phyloP scores from a whole-genome alignment of 257 asterid species.

The Capsicum baccatum region DNA sequence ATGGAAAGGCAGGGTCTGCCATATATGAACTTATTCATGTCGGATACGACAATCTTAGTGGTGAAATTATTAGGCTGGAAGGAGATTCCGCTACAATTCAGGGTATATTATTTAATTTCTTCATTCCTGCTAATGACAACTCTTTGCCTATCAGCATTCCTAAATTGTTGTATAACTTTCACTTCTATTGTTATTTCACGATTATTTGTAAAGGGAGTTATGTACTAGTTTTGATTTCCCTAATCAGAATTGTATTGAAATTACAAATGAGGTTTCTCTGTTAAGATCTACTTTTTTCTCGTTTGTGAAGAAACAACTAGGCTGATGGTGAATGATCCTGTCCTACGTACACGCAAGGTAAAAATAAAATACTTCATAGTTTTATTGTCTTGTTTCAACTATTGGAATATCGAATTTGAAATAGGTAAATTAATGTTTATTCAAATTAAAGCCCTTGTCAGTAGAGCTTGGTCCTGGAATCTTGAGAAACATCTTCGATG shows the following conservation, averaged over 20 bases:
- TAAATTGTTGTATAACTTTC: not conserved
- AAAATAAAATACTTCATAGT: not conserved
- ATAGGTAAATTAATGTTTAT: not conserved
- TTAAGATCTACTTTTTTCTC: too few species aligned
- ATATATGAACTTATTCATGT: conserved; percentile 98
- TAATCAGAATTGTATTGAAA: not conserved
- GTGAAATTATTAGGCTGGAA: conserved; percentile 93
- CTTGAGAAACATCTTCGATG: conserved; percentile 91
- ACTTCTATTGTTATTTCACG: not conserved
- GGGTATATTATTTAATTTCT: conserved; percentile 46
- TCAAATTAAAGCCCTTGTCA: conserved; percentile 72
- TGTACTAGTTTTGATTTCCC: conserved; percentile 6
- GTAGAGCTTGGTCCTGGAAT: conserved; percentile 97
- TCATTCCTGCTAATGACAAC: not conserved
- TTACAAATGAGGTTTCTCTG: too few species aligned
- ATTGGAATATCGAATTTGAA: not conserved
- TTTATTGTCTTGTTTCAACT: not conserved
- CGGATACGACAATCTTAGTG: conserved; percentile 93
- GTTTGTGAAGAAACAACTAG: too few species aligned
- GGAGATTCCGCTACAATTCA: conserved; percentile 99
- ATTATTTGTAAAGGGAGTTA: not conserved
- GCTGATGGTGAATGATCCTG: too few species aligned
- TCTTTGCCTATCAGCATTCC: not conserved
- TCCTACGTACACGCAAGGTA: too few species aligned
- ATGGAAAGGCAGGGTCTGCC: conserved; percentile 99